Conservation (phyloP, 164 flowering plant species). For the grape (Vitis vinifera) region ASM3070453v1 NC_081812.1:15222001-15222500, state of each 20-base stretch:
- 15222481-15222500: conserved; percentile 12
- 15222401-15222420: conserved; percentile 16
- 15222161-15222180: not conserved
- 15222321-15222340: not conserved
- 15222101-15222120: conserved; percentile 29
- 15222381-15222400: not conserved
- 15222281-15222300: not conserved
- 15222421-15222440: conserved; percentile 59
- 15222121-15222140: not conserved
- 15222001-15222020: not conserved
- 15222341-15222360: not conserved
- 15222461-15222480: conserved; percentile 31
- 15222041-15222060: conserved; percentile 41
- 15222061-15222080: conserved; percentile 47
- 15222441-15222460: conserved; percentile 41
- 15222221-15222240: not conserved
- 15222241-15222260: not conserved
- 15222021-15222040: not conserved
- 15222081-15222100: conserved; percentile 29
- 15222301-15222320: not conserved
- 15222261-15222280: no score
- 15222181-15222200: not conserved
- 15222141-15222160: not conserved
- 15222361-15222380: not conserved
- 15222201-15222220: not conserved